phyloP scores from a whole-genome alignment of 805 yeast species.

The Candida nitratophila region DNA sequence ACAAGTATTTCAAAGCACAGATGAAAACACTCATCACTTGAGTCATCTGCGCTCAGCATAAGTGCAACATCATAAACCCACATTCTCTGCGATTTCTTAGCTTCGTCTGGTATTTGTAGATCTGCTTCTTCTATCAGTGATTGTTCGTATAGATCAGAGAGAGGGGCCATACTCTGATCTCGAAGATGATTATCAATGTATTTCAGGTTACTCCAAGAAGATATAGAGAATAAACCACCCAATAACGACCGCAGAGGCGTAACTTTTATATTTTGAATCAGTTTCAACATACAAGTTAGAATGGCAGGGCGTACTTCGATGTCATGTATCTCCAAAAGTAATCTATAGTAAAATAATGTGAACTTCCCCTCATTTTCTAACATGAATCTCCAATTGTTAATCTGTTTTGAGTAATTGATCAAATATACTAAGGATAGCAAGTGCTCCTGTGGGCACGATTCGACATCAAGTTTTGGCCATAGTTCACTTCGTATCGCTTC shows the following conservation, averaged over 20 bases:
- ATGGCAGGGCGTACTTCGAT: conserved; percentile 11
- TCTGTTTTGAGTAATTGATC: background rate
- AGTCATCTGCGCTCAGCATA: too few relatives aligned
- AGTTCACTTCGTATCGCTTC: conserved; percentile 9
- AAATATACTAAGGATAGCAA: background rate
- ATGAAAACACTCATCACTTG: background rate
- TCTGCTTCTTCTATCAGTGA: background rate
- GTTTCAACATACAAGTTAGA: conserved; percentile 16
- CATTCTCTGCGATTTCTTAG: too few relatives aligned
- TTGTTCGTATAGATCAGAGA: too few relatives aligned
- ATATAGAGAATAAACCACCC: conserved; percentile 26
- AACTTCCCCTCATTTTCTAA: conserved; percentile 18
- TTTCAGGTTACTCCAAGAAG: conserved; percentile 25
- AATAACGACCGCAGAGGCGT: conserved; percentile 13
- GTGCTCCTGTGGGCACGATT: background rate
- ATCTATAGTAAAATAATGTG: conserved; percentile 21
- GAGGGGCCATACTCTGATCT: too few relatives aligned
- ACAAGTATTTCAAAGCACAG: background rate
- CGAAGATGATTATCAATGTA: conserved; percentile 7
- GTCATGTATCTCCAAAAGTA: conserved; percentile 20
- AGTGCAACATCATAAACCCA: background rate
- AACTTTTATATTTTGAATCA: conserved; percentile 17
- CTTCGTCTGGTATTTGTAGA: too few relatives aligned
- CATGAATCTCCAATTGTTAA: background rate
- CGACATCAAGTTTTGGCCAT: background rate